Evolutionary conservation across 805 yeast genomes (phyloP).

Genomic region (Blastobotrys parvus): DNA sequence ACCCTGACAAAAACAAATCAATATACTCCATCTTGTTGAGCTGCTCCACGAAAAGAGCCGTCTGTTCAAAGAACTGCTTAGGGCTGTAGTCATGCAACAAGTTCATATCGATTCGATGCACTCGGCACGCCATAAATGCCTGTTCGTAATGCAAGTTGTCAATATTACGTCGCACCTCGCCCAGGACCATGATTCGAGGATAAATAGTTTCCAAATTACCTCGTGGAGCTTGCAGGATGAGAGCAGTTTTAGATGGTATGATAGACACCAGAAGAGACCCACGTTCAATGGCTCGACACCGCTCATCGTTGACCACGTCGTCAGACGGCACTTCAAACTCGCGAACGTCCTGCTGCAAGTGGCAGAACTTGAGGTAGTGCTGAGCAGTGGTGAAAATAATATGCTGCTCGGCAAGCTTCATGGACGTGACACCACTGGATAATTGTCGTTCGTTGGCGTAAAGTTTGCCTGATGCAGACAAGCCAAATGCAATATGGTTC

Average conservation of each 20-base stretch:
- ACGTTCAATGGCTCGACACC: slow-evolving; percentile 81
- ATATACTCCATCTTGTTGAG: slow-evolving; percentile 65
- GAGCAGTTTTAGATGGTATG: slow-evolving; percentile 74
- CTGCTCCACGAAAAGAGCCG: slow-evolving; percentile 61
- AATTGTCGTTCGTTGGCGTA: slow-evolving; percentile 53
- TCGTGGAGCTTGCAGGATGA: slow-evolving; percentile 87
- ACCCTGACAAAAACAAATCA: slow-evolving; percentile 79
- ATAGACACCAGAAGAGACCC: slow-evolving; percentile 79
- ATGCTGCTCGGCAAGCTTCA: slow-evolving; percentile 62
- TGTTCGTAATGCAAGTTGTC: slow-evolving; percentile 45
- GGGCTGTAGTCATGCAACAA: slow-evolving; percentile 84
- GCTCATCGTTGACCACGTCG: slow-evolving; percentile 50
- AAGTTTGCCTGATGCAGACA: slow-evolving; percentile 67
- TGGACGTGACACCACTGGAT: slow-evolving; percentile 72
- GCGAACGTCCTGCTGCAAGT: slow-evolving; percentile 38
- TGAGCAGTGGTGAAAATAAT: slow-evolving; percentile 83
- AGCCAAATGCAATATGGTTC: slow-evolving; percentile 45
- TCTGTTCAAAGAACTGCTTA: slow-evolving; percentile 49
- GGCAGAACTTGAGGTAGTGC: slow-evolving; percentile 73
- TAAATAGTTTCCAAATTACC: slow-evolving; percentile 92
- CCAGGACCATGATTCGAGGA: slow-evolving; percentile 86
- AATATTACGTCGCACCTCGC: slow-evolving; percentile 70
- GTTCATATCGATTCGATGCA: slow-evolving; percentile 87
- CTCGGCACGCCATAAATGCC: slow-evolving; percentile 82
- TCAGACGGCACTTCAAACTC: slow-evolving; percentile 29